Base-by-base conservation (phyloP, 2,329 filamentous ascomycete genomes). In the Ceratocystis cubensis region DNA sequence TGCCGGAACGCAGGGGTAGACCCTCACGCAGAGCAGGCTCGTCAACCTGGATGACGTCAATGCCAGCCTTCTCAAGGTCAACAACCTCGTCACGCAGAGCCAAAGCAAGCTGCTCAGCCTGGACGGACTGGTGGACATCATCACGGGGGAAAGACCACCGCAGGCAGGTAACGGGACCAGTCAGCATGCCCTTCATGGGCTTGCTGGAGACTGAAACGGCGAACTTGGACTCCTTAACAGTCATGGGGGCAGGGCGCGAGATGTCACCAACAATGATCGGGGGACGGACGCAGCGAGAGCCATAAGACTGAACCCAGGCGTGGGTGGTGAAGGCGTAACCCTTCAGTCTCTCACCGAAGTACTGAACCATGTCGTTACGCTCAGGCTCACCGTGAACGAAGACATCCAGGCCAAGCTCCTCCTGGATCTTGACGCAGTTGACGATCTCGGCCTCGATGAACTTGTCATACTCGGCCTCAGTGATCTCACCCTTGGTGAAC, bases 111-210 rank as follows among this genome's bases (percentile, higher is more conserved):
- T 99, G 94, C 83, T 96, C 89, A 76, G 94, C 94, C 83, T 99
- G 94, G 74, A 97, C 88, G 68, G 92, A 96, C 84, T 99, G 94
- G 84, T 99, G 94, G 70, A 99, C 89, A 76, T 99, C 94, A 76
- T 96, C 93, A 89, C 94, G 94, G 74, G 94, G 94, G 90, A 97
- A 99, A 69, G 94, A 99, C 94, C 94, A 99, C 79, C 94, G 88
- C 74, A 99, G 83, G 82, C 94, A 99, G 75, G 94, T 99, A 81
- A 99, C 95, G 73, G 94, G 94, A 69, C 94, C 94, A 79, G 94
- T 99, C 77, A 99, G 87, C 94, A 99, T 99, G 78, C 94, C 94
- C 90, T 99, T 99, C 94, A 99, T 97, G 80, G 94, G 92, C 86
- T 96, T 97, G 83, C 89, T 93, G 77, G 92, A 93, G 78, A 96